These are phyloP conservation scores for Calonectria montana DNA, from an alignment of 2,329 filamentous ascomycete genomes.

Conservation along the genomic window DNA sequence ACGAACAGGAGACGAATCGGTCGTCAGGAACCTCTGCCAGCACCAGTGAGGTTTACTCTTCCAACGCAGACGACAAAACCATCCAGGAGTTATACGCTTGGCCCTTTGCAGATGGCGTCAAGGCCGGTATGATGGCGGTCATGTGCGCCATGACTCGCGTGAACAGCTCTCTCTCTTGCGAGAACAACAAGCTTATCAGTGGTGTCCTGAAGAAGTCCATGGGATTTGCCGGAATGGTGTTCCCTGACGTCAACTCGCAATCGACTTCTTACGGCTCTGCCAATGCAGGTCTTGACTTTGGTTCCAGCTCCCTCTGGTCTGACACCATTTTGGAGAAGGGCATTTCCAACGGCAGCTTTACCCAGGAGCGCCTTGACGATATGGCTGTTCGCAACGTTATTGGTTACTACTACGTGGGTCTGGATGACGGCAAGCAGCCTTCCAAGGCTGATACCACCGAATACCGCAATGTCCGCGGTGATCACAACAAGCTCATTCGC, in stretches of 20 bases:
- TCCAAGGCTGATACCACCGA: slow-evolving; percentile 60
- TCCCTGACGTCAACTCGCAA: slow-evolving; percentile 61
- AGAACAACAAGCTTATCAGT: slow-evolving; percentile 65
- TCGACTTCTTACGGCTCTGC: neutral
- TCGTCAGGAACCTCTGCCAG: slow-evolving; percentile 1
- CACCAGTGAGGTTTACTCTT: slow-evolving; percentile 2
- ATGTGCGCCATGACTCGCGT: slow-evolving; percentile 6
- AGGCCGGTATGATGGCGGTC: slow-evolving; percentile 2
- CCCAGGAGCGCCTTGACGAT: slow-evolving; percentile 9
- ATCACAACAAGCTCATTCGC: slow-evolving; percentile 58
- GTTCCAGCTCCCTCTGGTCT: slow-evolving; percentile 1
- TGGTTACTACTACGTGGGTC: slow-evolving; percentile 14
- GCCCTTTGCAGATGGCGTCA: slow-evolving; percentile 8
- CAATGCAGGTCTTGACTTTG: slow-evolving; percentile 9
- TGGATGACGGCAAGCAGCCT: slow-evolving; percentile 53
- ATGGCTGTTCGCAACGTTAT: neutral
- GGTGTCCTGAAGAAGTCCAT: slow-evolving; percentile 77
- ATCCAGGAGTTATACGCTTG: neutral
- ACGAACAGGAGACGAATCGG: slow-evolving; percentile 3
- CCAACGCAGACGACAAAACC: slow-evolving; percentile 2
- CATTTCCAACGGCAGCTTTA: slow-evolving; percentile 15
- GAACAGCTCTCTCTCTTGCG: neutral
- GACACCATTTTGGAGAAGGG: slow-evolving; percentile 7
- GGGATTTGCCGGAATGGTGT: slow-evolving; percentile 76
- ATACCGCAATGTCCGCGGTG: slow-evolving; percentile 60